Percentiles rank a stretch among this genome's conserved stretches.
phyloP scores from a whole-genome alignment of 2,329 filamentous ascomycete species.

The Fusarium clavum region DNA sequence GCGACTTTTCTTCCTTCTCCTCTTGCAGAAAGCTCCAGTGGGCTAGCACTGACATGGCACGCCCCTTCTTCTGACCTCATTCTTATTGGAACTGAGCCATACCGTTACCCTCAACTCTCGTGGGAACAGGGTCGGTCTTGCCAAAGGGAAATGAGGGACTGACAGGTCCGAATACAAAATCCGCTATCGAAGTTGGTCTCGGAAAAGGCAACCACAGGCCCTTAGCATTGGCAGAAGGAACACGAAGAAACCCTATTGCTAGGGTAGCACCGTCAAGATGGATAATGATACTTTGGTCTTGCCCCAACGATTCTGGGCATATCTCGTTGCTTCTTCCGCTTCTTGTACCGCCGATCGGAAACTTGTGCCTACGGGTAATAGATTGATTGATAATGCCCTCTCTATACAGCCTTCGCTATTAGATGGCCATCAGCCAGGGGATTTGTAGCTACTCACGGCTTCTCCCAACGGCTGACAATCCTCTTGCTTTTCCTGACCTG shows the following conservation, averaged over 20 bases:
- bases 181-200: slow-evolving; percentile 2
- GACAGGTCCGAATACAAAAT: slow-evolving; percentile 8
- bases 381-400: slow-evolving; percentile 17
- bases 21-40: slow-evolving; percentile 23
- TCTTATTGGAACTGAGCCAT: slow-evolving; percentile 29
- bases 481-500: slow-evolving; percentile 41
- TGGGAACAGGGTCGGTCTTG: slow-evolving; percentile 15
- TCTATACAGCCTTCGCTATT: slow-evolving; percentile 34
- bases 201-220: slow-evolving; percentile 10
- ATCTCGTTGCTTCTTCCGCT: slow-evolving; percentile 35
- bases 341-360: slow-evolving; percentile 33
- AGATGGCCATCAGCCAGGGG: slow-evolving; percentile 34
- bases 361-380: slow-evolving; percentile 15
- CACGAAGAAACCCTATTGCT: slow-evolving; percentile 27
- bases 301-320: slow-evolving; percentile 12
- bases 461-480: slow-evolving; percentile 41
- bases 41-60: slow-evolving; percentile 24
- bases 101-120: slow-evolving; percentile 30
- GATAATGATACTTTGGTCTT: slow-evolving; percentile 29
- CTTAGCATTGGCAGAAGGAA: slow-evolving; percentile 8
- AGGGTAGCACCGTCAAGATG: slow-evolving; percentile 15
- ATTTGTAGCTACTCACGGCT: slow-evolving; percentile 23
- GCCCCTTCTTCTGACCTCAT: slow-evolving; percentile 42
- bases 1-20: slow-evolving; percentile 31
- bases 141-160: slow-evolving; percentile 15